phyloP scores from a whole-genome alignment of 2,329 filamentous ascomycete genomes.

The Mycosphaerella sp. region DNA sequence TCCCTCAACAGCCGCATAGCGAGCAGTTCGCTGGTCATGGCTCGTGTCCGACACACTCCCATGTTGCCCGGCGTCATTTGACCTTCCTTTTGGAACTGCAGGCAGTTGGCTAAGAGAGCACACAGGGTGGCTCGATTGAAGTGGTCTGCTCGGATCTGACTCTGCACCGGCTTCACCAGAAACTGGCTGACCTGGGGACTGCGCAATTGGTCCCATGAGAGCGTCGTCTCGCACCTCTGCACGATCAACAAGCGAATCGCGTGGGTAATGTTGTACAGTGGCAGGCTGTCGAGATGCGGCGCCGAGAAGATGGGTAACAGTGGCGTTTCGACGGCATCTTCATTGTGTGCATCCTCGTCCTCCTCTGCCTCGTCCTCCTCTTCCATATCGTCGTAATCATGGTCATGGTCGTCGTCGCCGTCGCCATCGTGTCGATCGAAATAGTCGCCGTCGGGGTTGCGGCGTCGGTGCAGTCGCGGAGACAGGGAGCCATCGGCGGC shows the following conservation, averaged over 20 bases:
- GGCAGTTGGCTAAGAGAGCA: constrained; percentile 83
- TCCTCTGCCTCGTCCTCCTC: constrained; percentile 28
- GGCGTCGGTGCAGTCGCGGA: constrained; percentile 1
- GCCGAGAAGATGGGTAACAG: constrained; percentile 74
- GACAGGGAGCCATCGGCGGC: constrained; percentile 21
- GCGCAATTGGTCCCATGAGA: constrained; percentile 90
- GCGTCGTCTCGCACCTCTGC: constrained; percentile 79
- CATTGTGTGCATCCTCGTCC: constrained; percentile 40
- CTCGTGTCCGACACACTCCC: constrained; percentile 74
- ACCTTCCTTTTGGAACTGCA: constrained; percentile 86
- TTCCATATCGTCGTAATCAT: constrained; percentile 32
- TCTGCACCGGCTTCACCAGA: constrained; percentile 88
- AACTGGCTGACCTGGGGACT: constrained; percentile 97
- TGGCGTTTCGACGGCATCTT: constrained; percentile 43
- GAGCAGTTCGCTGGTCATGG: constrained; percentile 82
- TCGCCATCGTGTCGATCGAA: constrained; percentile 19
- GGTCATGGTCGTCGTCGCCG: constrained; percentile 21
- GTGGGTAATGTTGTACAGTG: constrained; percentile 86
- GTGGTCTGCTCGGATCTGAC: constrained; percentile 74
- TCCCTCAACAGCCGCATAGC: constrained; percentile 87
- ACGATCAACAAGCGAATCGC: constrained; percentile 79
- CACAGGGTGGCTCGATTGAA: constrained; percentile 83
- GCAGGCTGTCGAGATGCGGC: constrained; percentile 72
- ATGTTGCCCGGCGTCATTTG: constrained; percentile 76
- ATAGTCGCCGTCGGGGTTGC: constrained; percentile 16